A percentile compares a stretch with the other conserved stretches of the same genome.
Evolutionary conservation across 2,329 filamentous ascomycete genomes (phyloP).

Genomic region (Dothideomycetes sp.): DNA sequence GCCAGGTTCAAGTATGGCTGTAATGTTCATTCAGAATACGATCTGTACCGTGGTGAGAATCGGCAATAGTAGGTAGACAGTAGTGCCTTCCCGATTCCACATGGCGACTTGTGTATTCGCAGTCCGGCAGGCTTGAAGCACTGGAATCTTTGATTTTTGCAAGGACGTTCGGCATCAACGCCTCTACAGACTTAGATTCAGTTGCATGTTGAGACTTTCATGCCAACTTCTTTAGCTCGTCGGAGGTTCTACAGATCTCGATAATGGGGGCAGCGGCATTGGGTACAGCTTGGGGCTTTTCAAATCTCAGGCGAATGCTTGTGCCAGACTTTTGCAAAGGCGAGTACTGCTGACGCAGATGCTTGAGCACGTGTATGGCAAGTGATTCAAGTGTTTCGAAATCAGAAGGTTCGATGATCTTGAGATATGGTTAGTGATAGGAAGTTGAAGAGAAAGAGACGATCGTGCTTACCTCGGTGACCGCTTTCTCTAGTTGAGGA

Average conservation of each 20-base stretch:
- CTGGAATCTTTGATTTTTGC: too few relatives aligned
- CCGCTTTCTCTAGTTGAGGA: constrained; percentile 46
- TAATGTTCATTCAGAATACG: too few relatives aligned
- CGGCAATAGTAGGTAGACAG: too few relatives aligned
- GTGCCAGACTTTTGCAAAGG: constrained; percentile 23
- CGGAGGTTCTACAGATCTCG: constrained; percentile 38
- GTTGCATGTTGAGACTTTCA: too few relatives aligned
- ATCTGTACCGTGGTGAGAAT: too few relatives aligned
- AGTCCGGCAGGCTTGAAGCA: too few relatives aligned
- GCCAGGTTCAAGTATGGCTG: too few relatives aligned
- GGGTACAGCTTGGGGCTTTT: constrained; percentile 65
- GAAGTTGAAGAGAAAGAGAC: not conserved
- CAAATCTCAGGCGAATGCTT: constrained; percentile 52
- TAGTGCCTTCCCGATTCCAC: too few relatives aligned
- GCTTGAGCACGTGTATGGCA: constrained; percentile 35
- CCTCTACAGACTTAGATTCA: too few relatives aligned
- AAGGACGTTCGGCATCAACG: too few relatives aligned
- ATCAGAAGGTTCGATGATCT: constrained; percentile 34
- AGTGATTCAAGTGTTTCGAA: constrained; percentile 43
- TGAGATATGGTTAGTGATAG: not conserved
- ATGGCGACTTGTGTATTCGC: too few relatives aligned
- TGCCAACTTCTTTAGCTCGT: constrained; percentile 11
- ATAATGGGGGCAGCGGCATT: constrained; percentile 63
- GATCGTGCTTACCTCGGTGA: constrained; percentile 48
- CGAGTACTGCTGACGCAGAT: constrained; percentile 24